Evolutionary conservation across 2,329 filamentous ascomycete genomes (phyloP).

Genomic region (Fusarium foetens): DNA sequence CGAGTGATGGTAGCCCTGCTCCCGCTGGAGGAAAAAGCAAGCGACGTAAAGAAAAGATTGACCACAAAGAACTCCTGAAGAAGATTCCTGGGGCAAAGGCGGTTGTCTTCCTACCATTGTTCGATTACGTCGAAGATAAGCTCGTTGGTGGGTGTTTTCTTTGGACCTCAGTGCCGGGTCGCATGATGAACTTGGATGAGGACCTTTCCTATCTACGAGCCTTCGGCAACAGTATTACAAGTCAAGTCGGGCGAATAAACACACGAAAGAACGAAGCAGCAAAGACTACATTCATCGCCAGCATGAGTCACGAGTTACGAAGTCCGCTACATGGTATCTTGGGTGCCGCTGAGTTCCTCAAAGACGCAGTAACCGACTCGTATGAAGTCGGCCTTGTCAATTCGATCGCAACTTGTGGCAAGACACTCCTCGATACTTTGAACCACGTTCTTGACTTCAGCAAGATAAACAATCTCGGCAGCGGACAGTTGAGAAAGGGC

Average conservation of each 20-base stretch:
- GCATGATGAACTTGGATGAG: conserved; percentile 51
- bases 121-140: conserved; percentile 49
- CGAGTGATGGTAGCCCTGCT: conserved; percentile 35
- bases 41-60: conserved; percentile 39
- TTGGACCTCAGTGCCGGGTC: conserved; percentile 48
- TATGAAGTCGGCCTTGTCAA: conserved; percentile 57
- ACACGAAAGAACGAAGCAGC: conserved; percentile 62
- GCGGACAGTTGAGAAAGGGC: conserved; percentile 38
- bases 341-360: conserved; percentile 61
- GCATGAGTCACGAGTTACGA: conserved; percentile 67
- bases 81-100: conserved; percentile 49
- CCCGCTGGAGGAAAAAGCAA: not conserved
- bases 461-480: conserved; percentile 52
- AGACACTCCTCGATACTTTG: conserved; percentile 60
- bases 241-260: conserved; percentile 64
- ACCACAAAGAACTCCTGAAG: conserved; percentile 49
- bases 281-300: conserved; percentile 68
- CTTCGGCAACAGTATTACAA: conserved; percentile 54
- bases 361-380: conserved; percentile 52
- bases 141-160: conserved; percentile 51
- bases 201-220: conserved; percentile 51
- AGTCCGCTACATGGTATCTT: conserved; percentile 68
- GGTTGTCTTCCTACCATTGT: conserved; percentile 51
- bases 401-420: conserved; percentile 59
- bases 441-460: conserved; percentile 60